phyloP scores from a whole-genome alignment of 2,329 filamentous ascomycete species.

The Trichoderma guizhouense region DNA sequence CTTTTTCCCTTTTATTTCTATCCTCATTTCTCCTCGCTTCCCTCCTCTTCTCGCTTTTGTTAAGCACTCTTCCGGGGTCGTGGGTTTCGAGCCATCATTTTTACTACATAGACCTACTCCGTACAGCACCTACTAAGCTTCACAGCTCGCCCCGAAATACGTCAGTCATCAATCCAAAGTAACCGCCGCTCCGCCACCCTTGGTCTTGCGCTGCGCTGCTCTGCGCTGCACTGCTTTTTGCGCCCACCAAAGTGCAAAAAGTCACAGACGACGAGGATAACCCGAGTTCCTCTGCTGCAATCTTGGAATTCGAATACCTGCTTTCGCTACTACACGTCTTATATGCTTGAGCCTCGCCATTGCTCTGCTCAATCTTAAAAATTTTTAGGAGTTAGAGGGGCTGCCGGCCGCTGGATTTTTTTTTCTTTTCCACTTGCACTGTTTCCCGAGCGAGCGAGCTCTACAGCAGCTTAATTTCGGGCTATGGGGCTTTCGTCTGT shows the following conservation, averaged over 20 bases:
- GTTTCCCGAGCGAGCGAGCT: background rate
- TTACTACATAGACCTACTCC: background rate
- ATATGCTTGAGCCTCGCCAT: background rate
- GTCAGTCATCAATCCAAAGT: background rate
- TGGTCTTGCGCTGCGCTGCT: background rate
- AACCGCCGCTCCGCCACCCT: background rate
- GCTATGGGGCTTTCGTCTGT: slow-evolving; percentile 18
- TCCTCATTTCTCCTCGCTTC: background rate
- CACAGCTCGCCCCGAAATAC: background rate
- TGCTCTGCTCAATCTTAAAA: background rate
- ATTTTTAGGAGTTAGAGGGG: background rate
- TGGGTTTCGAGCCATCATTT: background rate
- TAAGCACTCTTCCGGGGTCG: background rate
- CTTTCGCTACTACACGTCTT: background rate
- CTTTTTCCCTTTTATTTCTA: background rate
- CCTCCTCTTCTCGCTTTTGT: background rate
- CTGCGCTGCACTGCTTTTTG: background rate
- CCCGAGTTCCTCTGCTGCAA: background rate
- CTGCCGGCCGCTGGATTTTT: background rate
- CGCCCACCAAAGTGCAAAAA: background rate
- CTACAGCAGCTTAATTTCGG: background rate
- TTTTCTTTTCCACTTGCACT: background rate
- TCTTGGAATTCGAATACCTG: background rate
- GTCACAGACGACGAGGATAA: background rate
- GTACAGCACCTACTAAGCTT: background rate